phyloP scores from a whole-genome alignment of 768 basidiomycete species.

The Dioszegia aurantiaca region DNA sequence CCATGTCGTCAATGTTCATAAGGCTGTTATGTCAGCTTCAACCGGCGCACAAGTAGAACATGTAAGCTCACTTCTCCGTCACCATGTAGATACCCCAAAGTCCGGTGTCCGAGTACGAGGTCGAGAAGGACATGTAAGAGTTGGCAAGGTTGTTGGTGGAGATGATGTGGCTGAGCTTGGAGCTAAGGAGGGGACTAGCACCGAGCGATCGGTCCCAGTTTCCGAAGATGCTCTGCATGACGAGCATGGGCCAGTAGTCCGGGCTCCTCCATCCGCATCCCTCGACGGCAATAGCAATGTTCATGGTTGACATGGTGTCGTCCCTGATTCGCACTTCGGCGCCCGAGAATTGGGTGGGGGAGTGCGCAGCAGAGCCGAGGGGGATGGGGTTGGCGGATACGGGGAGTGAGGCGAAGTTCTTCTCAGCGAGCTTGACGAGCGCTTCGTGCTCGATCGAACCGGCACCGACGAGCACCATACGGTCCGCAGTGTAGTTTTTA shows the following conservation, averaged over 20 bases:
- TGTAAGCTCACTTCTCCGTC: conserved; percentile 67
- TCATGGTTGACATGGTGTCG: conserved; percentile 80
- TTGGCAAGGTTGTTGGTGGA: conserved; percentile 94
- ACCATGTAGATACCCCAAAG: conserved; percentile 98
- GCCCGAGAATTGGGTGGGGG: conserved; percentile 79
- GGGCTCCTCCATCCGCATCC: conserved; percentile 97
- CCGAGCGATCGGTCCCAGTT: conserved; percentile 99
- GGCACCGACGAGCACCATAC: conserved; percentile 96
- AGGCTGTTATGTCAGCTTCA: conserved; percentile 51
- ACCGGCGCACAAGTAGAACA: background rate
- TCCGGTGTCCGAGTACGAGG: conserved; percentile 96
- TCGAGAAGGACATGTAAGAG: conserved; percentile 99
- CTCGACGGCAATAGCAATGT: conserved; percentile 95
- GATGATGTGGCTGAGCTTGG: conserved; percentile 84
- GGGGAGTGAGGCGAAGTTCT: conserved; percentile 86
- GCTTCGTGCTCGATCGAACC: conserved; percentile 90
- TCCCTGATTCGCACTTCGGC: conserved; percentile 94
- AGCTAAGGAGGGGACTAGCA: conserved; percentile 81
- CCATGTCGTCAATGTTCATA: conserved; percentile 84
- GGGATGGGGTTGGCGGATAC: conserved; percentile 82
- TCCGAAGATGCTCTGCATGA: conserved; percentile 94
- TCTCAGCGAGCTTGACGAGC: conserved; percentile 90
- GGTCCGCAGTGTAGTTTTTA: conserved; percentile 97
- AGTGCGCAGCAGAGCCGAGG: conserved; percentile 73
- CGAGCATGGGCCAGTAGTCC: conserved; percentile 99